Conservation (phyloP, 768 basidiomycete species). For the Trametopsis cervina region DNA sequence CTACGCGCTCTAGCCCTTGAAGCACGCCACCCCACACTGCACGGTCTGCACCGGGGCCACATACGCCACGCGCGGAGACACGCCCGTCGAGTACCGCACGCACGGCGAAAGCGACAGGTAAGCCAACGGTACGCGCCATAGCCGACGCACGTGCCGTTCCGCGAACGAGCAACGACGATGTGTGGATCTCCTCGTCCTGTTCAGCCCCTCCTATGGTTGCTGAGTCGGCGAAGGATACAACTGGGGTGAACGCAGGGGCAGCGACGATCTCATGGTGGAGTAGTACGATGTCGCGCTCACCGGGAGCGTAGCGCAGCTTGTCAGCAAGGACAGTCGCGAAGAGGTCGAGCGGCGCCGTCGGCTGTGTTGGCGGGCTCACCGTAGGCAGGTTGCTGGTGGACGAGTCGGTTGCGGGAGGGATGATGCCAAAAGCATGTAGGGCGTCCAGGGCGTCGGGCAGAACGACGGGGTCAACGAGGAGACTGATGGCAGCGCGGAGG, state of each 20-base stretch:
- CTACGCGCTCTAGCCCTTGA: slow-evolving; percentile 45
- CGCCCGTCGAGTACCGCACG: slow-evolving; percentile 59
- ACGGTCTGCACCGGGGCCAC: slow-evolving; percentile 52
- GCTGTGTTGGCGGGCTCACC: slow-evolving; percentile 10
- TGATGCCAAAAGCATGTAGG: slow-evolving; percentile 36
- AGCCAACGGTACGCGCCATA: slow-evolving; percentile 87
- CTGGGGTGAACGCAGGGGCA: slow-evolving; percentile 14
- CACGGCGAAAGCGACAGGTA: slow-evolving; percentile 83
- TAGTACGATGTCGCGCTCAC: slow-evolving; percentile 83
- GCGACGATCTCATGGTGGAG: slow-evolving; percentile 79
- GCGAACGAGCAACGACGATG: slow-evolving; percentile 58
- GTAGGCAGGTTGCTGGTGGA: slow-evolving; percentile 10
- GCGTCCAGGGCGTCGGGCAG: slow-evolving; percentile 26
- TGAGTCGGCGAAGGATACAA: too few relatives aligned
- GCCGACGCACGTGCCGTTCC: slow-evolving; percentile 59
- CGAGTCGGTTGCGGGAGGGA: slow-evolving; percentile 15
- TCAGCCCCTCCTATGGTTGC: too few relatives aligned
- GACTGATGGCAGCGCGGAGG: slow-evolving; percentile 26
- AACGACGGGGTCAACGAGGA: slow-evolving; percentile 18
- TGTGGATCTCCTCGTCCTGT: slow-evolving; percentile 50
- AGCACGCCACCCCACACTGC: slow-evolving; percentile 61
- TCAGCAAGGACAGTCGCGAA: slow-evolving; percentile 68
- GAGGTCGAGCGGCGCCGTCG: slow-evolving; percentile 57
- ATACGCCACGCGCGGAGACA: slow-evolving; percentile 49
- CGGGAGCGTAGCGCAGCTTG: slow-evolving; percentile 57